Base-by-base conservation (phyloP, 305 asterid species). In the Fraxinus greggii region DNA sequence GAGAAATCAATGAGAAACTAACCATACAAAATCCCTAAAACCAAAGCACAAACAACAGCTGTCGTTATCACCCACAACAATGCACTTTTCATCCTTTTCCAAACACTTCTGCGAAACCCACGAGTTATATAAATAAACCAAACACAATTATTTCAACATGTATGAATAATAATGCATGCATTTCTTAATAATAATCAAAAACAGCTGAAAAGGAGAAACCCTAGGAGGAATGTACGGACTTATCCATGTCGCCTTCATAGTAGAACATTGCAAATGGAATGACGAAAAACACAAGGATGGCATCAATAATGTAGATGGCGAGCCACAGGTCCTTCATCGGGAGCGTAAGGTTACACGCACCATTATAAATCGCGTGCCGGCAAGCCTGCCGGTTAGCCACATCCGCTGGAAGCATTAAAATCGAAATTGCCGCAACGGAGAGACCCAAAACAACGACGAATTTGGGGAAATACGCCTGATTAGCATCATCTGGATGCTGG, bases 311-410 rank as follows among this genome's bases (percentile, higher is more conserved):
- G 86, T 97, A 94, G 82, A 97, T 80, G n/a, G 94, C 92, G 79
- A 97, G 98, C 99, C 99, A 97, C 80, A 97, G 87, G 51, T 93
- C 93, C 92, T 92, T 97, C 98, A 97, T 97, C 42, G 99, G 98
- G 10, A 94, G 95, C 78, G 99, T 97, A 24, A 94, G 94, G 72
- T 85, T 93, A 84, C 99, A 97, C 13, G 98, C 97, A 63, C 99
- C 98, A 59, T 93, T 97, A 19, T 94, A 97, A 85, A 97, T 89
- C 78, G 98, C 93, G 84, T 94, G 94, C 61, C 93, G 93, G 83
- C 99, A 97, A 19, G 99, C 99, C 88, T 94, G 98, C 83, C 98
- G 91, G 32, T 97, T 97, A 0, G 98, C 99, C 6, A 97, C 98
- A 76, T 97, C 99, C 0, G 98, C 99, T 4, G 98, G 99, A 6